phyloP scores from a whole-genome alignment of 495 filamentous ascomycete genomes.

The Neurospora sp. region DNA sequence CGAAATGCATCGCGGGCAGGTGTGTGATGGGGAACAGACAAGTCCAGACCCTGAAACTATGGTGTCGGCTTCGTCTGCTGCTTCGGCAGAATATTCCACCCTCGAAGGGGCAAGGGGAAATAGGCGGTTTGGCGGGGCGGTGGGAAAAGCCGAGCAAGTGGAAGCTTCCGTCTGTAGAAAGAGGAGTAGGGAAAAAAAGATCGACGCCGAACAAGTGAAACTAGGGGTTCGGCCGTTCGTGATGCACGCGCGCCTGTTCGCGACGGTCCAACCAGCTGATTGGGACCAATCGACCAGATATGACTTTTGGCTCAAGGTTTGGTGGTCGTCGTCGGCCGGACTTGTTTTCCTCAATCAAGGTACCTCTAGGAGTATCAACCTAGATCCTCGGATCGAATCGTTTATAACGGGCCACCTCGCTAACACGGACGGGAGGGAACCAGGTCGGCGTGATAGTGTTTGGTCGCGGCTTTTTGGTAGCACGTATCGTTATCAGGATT shows the following conservation, averaged over 20 bases:
- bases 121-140: neutral
- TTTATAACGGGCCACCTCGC: neutral
- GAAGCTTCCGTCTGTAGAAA: neutral
- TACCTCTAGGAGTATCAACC: neutral
- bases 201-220: neutral
- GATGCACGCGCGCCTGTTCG: neutral
- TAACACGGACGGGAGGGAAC: neutral
- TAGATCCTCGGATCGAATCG: neutral
- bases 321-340: neutral
- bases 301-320: neutral
- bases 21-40: neutral
- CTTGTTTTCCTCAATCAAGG: neutral
- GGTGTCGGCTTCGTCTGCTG: neutral
- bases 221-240: neutral
- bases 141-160: neutral
- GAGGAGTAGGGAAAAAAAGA: neutral
- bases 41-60: neutral
- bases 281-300: neutral
- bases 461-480: neutral
- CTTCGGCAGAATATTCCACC: neutral
- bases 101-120: neutral
- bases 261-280: neutral
- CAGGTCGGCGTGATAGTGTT: neutral
- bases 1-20: slow-evolving; percentile 68
- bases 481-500: neutral